phyloP scores from a whole-genome alignment of 768 basidiomycete species.

The Serendipita indica region DNA sequence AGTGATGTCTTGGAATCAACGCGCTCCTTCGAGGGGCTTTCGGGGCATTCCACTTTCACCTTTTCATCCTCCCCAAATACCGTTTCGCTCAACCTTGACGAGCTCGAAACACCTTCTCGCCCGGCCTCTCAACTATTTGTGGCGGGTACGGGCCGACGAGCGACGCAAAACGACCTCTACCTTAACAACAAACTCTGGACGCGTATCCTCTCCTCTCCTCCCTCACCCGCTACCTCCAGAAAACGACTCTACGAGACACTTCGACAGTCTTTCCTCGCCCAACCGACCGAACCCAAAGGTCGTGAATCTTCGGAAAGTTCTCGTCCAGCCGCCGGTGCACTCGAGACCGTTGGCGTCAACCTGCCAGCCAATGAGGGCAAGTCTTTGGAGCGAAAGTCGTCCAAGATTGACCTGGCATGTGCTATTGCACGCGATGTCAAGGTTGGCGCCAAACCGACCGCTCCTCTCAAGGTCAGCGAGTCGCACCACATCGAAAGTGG shows the following conservation, averaged over 20 bases:
- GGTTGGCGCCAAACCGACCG: neutral
- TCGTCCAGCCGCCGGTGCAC: neutral
- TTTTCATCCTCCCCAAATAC: neutral
- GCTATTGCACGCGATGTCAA: neutral
- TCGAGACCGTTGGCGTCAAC: neutral
- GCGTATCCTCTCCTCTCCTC: neutral
- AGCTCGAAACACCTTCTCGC: neutral
- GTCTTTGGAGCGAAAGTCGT: neutral
- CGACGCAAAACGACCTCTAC: neutral
- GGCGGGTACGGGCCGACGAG: neutral
- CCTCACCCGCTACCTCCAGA: neutral
- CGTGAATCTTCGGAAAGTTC: neutral
- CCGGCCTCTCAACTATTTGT: neutral
- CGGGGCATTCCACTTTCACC: neutral
- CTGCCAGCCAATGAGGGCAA: neutral
- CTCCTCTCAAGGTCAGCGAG: neutral
- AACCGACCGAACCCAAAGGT: neutral
- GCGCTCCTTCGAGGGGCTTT: no score
- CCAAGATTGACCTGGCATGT: no score
- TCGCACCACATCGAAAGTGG: neutral
- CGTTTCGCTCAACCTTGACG: neutral
- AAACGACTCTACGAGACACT: neutral
- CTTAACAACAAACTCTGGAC: slow-evolving; percentile 2
- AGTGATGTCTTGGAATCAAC: no score
- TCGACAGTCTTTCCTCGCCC: no score